phyloP scores from a whole-genome alignment of 805 yeast species.

The Candida taoyuanica region DNA sequence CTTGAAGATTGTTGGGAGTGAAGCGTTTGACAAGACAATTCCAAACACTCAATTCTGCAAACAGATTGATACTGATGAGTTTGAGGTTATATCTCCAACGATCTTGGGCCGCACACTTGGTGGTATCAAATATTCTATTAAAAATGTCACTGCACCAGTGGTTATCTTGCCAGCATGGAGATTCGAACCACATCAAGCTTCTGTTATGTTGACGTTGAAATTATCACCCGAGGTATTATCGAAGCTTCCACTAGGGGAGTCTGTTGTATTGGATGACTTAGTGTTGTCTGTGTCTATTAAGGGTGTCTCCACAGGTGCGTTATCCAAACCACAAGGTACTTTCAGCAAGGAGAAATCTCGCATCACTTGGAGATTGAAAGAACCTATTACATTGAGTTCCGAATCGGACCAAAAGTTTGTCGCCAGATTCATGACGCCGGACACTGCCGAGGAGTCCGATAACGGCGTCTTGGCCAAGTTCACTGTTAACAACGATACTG shows the following conservation, averaged over 20 bases:
- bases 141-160: slow-evolving; percentile 56
- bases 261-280: slow-evolving; percentile 35
- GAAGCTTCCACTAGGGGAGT: slow-evolving; percentile 32
- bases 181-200: slow-evolving; percentile 77
- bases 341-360: slow-evolving; percentile 83
- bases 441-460: slow-evolving; percentile 64
- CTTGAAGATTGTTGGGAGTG: slow-evolving; percentile 38
- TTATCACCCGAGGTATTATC: slow-evolving; percentile 44
- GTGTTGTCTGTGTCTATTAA: slow-evolving; percentile 49
- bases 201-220: slow-evolving; percentile 70
- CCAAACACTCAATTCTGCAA: slow-evolving; percentile 53
- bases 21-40: slow-evolving; percentile 40
- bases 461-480: slow-evolving; percentile 72
- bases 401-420: slow-evolving; percentile 62
- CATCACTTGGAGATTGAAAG: slow-evolving; percentile 75
- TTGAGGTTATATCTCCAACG: slow-evolving; percentile 42
- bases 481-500: slow-evolving; percentile 38
- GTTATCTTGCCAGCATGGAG: slow-evolving; percentile 83
- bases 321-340: slow-evolving; percentile 88
- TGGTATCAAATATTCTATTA: slow-evolving; percentile 70
- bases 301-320: slow-evolving; percentile 66
- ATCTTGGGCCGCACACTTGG: slow-evolving; percentile 67
- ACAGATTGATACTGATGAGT: slow-evolving; percentile 39
- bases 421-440: slow-evolving; percentile 80
- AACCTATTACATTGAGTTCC: slow-evolving; percentile 33